Conservation (phyloP, 2,329 filamentous ascomycete genomes). For the Curvularia verruculosa region DNA sequence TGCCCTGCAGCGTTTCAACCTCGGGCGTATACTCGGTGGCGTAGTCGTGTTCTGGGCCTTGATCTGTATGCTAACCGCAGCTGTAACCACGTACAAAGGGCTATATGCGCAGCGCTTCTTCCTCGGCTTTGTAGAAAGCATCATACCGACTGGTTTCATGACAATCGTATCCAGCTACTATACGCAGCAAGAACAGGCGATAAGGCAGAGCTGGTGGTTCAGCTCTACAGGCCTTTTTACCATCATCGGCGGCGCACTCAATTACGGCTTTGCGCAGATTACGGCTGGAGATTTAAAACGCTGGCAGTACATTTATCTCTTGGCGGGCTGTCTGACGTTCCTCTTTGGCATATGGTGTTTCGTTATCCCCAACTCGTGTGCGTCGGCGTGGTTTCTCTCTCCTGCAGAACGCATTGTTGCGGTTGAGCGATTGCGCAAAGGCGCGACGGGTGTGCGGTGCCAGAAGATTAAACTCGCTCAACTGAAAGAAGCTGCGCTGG, state of each 20-base stretch:
- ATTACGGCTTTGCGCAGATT: constrained; percentile 50
- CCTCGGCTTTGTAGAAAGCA: constrained; percentile 62
- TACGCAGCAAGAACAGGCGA: constrained; percentile 50
- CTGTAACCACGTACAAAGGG: constrained; percentile 67
- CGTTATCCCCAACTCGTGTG: constrained; percentile 68
- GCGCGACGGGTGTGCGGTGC: constrained; percentile 59
- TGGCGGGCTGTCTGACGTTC: constrained; percentile 63
- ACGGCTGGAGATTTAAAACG: constrained; percentile 49
- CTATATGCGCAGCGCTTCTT: constrained; percentile 64
- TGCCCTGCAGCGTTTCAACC: constrained; percentile 69
- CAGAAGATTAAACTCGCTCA: constrained; percentile 61
- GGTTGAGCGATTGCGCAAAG: constrained; percentile 53
- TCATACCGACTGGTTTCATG: constrained; percentile 64
- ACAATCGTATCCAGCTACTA: constrained; percentile 56
- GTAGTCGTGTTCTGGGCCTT: constrained; percentile 70
- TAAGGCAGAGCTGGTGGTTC: constrained; percentile 71
- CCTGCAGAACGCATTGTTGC: constrained; percentile 65
- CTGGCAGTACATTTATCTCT: constrained; percentile 72
- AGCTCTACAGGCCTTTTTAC: constrained; percentile 57
- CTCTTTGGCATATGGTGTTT: constrained; percentile 71
- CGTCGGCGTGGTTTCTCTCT: constrained; percentile 71
- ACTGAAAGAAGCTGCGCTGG: constrained; percentile 54
- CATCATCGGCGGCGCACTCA: constrained; percentile 42
- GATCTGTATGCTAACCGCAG: constrained; percentile 72
- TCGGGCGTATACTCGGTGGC: constrained; percentile 67